Base-by-base conservation (phyloP, 2,329 filamentous ascomycete species). In the Stemphylium lycopersici region DNA sequence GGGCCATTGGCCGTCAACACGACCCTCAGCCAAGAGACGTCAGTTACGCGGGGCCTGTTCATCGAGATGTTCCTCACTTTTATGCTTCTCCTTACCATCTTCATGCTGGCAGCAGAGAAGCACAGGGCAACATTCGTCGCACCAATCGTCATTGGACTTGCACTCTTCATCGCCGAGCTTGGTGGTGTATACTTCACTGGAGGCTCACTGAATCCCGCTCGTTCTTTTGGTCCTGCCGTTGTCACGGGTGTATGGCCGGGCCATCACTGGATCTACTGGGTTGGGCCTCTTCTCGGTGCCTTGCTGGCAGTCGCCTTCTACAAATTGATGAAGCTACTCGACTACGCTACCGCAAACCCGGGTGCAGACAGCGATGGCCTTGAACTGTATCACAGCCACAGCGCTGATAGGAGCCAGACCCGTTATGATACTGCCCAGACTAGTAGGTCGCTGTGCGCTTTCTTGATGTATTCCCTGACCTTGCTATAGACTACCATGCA, bases 251-350 rank as follows among this genome's bases (percentile, higher is more conserved):
- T 48, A 7, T 82, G 81, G 61, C 70, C 77, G 4, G 61, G 68
- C 38, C 76, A 80, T 55, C 80, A 82, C 63, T 82, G 79, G 79
- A 79, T 82, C 52, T 82, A 82, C 67, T 82, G 80, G 80, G 52
- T 81, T 40, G 80, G 80, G 0, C 80, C 80, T 4, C 56, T 74
- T 5, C 70, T 82, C 4, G 80, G 80, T 15, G 66, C 79, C 3
- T 50, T 80, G 11, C 52, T 81, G 2, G 79, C 80, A 11, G 79
- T 79, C 2, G 59, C 73, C n/a, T 80, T 82, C 63, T 82, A 82
- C 65, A 75, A 76, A 26, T 66, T 81, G 54, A 74, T 82, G 68
- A 82, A 81, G 62, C 49, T 72, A 16, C 72, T 81, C 26, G 79
- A 81, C 62, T 82, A 81, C 61, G 79, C 82, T 66, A 80, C 79